Conservation (phyloP, 495 filamentous ascomycete species). For the Evernia prunastri region DNA sequence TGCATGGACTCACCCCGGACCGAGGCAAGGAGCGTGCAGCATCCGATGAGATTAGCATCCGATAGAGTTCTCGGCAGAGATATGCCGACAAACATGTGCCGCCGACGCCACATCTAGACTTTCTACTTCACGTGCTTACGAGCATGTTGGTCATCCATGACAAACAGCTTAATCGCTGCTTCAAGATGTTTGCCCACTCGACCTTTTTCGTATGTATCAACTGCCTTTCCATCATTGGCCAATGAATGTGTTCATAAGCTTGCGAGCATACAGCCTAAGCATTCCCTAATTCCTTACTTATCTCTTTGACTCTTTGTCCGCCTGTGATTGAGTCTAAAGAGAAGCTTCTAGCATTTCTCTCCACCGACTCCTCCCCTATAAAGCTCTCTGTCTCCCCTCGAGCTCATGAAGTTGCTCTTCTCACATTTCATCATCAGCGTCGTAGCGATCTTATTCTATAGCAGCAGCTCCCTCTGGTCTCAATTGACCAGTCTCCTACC, state of each 20-base stretch:
- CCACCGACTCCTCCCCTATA: conserved; percentile 28
- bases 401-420: conserved; percentile 40
- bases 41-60: too few species aligned
- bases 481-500: conserved; percentile 8
- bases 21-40: too few species aligned
- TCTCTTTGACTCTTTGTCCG: neutral
- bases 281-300: neutral
- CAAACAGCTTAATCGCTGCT: neutral
- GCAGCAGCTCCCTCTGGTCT: neutral
- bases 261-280: neutral
- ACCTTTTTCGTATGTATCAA: neutral
- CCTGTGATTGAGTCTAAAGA: neutral
- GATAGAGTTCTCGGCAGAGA: neutral
- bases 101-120: conserved; percentile 6
- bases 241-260: neutral
- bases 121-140: conserved; percentile 15
- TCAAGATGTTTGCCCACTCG: neutral
- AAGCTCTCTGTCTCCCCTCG: conserved; percentile 24
- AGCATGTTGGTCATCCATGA: conserved; percentile 10
- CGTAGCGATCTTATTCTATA: conserved; percentile 35
- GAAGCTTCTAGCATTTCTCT: conserved; percentile 14
- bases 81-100: conserved; percentile 10
- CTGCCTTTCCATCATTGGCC: conserved; percentile 4
- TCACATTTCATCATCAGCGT: conserved; percentile 38
- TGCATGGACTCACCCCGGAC: too few species aligned